A percentile compares a stretch with the other conserved stretches of the same genome.
phyloP scores from a whole-genome alignment of 768 basidiomycete species.

The Lenzites betulinus region DNA sequence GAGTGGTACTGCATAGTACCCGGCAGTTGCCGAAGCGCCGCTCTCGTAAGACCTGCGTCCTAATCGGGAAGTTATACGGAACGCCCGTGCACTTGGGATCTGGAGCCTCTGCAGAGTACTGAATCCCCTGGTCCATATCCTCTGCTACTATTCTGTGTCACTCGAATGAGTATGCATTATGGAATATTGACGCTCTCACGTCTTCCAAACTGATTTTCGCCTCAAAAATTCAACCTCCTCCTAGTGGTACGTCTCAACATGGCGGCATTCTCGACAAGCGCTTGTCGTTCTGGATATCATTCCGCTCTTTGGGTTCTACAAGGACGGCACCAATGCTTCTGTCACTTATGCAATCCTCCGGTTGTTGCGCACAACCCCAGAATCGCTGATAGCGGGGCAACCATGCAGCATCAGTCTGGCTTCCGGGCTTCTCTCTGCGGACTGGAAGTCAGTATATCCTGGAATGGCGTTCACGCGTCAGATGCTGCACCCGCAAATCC shows the following conservation, averaged over 20 bases:
- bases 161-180: too few species aligned
- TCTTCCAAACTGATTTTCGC: too few species aligned
- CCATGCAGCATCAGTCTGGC: not conserved
- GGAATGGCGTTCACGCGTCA: not conserved
- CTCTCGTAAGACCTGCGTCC: not conserved
- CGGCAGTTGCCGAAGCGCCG: conserved; percentile 29
- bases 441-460: not conserved
- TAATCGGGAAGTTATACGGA: conserved; percentile 2
- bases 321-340: not conserved
- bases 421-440: not conserved
- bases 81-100: not conserved
- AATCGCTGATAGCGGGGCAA: not conserved
- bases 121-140: too few species aligned
- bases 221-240: too few species aligned
- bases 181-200: too few species aligned
- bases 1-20: conserved; percentile 31
- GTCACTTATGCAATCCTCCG: conserved; percentile 9
- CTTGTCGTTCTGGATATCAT: too few species aligned
- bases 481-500: not conserved
- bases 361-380: not conserved
- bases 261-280: not conserved
- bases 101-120: too few species aligned
- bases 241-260: too few species aligned
- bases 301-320: too few species aligned
- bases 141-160: too few species aligned